Evolutionary conservation across 345 rosid genomes (phyloP).

Genomic region (Pseudoturritis turrita): DNA sequence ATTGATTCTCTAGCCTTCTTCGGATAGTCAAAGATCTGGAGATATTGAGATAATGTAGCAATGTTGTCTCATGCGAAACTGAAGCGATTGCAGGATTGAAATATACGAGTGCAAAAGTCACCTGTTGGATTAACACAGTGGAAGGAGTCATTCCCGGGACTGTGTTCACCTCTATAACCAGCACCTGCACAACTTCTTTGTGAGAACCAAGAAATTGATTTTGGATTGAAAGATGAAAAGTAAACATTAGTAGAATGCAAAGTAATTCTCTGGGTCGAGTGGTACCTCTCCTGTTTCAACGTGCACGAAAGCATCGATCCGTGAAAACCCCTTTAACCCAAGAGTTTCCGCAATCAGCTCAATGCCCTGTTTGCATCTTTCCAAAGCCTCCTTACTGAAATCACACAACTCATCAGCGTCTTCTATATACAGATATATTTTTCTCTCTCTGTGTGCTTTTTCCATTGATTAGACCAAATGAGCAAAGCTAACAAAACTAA

Average conservation of each 20-base stretch:
- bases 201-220: not conserved
- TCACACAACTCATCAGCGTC: conserved; percentile 16
- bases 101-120: conserved; percentile 23
- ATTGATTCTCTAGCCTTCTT: too few relatives aligned
- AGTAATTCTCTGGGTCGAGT: not conserved
- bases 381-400: conserved; percentile 59
- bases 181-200: conserved; percentile 40
- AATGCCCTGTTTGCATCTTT: conserved; percentile 61
- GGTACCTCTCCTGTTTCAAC: conserved; percentile 89
- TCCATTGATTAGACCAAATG: not conserved
- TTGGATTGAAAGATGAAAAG: not conserved
- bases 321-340: conserved; percentile 79
- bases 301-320: conserved; percentile 87
- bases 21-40: too few relatives aligned
- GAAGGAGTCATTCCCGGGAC: conserved; percentile 99
- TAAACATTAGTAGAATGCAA: not conserved
- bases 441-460: not conserved
- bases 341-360: conserved; percentile 76
- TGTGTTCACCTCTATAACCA: conserved; percentile 88
- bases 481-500: not conserved
- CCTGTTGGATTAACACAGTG: conserved; percentile 93
- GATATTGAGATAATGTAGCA: too few relatives aligned
- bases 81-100: not conserved
- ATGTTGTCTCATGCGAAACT: not conserved
- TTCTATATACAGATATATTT: not conserved